Conservation (phyloP, 2,329 filamentous ascomycete species). For the Cadophora sp. region DNA sequence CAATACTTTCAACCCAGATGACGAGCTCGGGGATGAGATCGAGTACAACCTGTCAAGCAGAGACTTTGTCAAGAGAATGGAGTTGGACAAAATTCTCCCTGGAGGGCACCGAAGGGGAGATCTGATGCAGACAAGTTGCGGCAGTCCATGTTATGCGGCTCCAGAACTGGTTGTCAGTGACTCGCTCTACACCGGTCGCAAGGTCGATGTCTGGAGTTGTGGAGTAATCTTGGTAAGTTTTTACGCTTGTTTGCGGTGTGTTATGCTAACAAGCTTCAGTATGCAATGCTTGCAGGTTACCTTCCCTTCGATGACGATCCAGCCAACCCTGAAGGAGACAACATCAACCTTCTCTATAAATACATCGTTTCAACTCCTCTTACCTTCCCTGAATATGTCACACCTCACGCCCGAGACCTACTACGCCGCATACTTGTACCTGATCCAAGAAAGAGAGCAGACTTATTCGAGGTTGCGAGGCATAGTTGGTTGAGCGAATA, state of each 20-base stretch:
- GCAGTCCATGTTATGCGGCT: constrained; percentile 96
- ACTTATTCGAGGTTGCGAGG: constrained; percentile 94
- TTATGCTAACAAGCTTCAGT: constrained; percentile 61
- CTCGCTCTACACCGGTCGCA: constrained; percentile 94
- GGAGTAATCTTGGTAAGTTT: constrained; percentile 93
- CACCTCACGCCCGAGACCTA: constrained; percentile 92
- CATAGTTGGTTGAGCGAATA: constrained; percentile 99
- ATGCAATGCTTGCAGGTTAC: constrained; percentile 98
- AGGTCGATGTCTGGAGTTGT: constrained; percentile 99
- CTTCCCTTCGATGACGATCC: constrained; percentile 98
- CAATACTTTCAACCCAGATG: constrained; percentile 90
- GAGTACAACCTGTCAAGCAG: constrained; percentile 87
- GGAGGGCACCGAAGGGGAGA: constrained; percentile 86
- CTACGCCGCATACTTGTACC: constrained; percentile 92
- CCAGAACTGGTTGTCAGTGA: constrained; percentile 97
- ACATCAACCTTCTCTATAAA: constrained; percentile 98
- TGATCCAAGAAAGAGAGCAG: constrained; percentile 91
- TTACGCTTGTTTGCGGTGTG: neutral
- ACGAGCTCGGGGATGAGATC: constrained; percentile 89
- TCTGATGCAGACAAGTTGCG: constrained; percentile 98
- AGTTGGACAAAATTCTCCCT: constrained; percentile 79
- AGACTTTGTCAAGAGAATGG: constrained; percentile 84
- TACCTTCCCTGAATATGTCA: constrained; percentile 98
- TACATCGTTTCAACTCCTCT: constrained; percentile 98
- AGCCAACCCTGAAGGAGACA: constrained; percentile 97